These are phyloP conservation scores for Chytriomyces confervae DNA, from an alignment of 192 early-diverging fungal genomes.

Conservation along the genomic window DNA sequence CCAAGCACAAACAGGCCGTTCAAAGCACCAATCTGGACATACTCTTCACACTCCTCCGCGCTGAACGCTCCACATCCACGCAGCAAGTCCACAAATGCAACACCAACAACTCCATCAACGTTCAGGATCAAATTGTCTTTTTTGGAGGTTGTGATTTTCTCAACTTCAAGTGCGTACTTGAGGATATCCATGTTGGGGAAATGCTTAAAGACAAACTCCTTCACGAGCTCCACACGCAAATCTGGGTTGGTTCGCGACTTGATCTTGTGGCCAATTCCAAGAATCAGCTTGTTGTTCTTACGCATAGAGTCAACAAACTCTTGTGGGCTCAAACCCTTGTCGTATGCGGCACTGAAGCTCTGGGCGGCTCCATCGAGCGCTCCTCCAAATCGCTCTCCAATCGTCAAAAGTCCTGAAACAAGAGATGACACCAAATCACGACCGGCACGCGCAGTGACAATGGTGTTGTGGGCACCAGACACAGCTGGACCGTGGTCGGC, in stretches of 20 bases:
- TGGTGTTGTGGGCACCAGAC: slow-evolving; percentile 77
- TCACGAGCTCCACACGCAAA: slow-evolving; percentile 93
- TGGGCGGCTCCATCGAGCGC: slow-evolving; percentile 97
- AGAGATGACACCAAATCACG: slow-evolving; percentile 97
- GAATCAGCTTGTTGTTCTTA: slow-evolving; percentile 95
- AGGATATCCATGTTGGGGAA: slow-evolving; percentile 89
- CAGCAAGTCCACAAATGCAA: slow-evolving; percentile 94
- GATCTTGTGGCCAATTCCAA: slow-evolving; percentile 99
- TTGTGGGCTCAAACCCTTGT: slow-evolving; percentile 87
- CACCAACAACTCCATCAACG: slow-evolving; percentile 93
- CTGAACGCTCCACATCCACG: slow-evolving; percentile 92
- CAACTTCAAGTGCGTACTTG: slow-evolving; percentile 92
- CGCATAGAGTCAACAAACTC: slow-evolving; percentile 96
- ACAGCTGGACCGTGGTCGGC: slow-evolving; percentile 99
- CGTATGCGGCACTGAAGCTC: slow-evolving; percentile 89
- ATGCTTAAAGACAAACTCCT: slow-evolving; percentile 86
- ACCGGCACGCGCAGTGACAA: slow-evolving; percentile 92
- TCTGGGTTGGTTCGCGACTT: slow-evolving; percentile 99
- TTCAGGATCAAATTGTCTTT: slow-evolving; percentile 88
- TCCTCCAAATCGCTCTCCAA: slow-evolving; percentile 97
- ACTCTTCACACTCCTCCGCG: slow-evolving; percentile 94
- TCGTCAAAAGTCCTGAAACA: slow-evolving; percentile 93
- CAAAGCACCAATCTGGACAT: slow-evolving; percentile 89
- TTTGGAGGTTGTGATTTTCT: slow-evolving; percentile 95
- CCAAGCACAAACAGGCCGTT: slow-evolving; percentile 97